Evolutionary conservation across 2,329 filamentous ascomycete genomes (phyloP).

Genomic region (Aciculosporium take): DNA sequence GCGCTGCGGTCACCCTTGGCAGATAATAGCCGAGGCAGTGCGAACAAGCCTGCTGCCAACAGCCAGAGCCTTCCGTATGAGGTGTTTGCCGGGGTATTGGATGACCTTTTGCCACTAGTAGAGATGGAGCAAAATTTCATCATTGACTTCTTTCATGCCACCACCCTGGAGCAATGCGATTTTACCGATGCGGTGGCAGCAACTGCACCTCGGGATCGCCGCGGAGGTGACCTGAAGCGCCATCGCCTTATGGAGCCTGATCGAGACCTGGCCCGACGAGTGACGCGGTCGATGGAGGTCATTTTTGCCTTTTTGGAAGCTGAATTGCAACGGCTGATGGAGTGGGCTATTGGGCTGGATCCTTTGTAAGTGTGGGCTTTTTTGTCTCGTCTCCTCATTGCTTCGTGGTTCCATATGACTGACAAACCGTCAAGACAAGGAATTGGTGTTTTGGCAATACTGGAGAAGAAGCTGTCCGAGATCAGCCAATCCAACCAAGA

Average conservation of each 20-base stretch:
- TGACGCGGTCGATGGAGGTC: conserved; percentile 78
- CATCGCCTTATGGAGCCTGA: conserved; percentile 79
- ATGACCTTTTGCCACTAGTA: conserved; percentile 70
- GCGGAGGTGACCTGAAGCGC: conserved; percentile 56
- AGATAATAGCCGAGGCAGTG: conserved; percentile 35
- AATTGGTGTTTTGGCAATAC: conserved; percentile 65
- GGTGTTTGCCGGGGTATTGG: conserved; percentile 64
- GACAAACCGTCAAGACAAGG: conserved; percentile 49
- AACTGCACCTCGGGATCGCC: conserved; percentile 50
- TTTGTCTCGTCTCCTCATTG: background rate
- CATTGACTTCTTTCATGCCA: conserved; percentile 91
- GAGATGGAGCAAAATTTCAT: conserved; percentile 95
- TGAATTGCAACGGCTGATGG: conserved; percentile 65
- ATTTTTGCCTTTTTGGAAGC: conserved; percentile 71
- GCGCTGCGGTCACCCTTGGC: conserved; percentile 53
- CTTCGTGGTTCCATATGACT: conserved; percentile 2
- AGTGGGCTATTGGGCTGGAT: conserved; percentile 71
- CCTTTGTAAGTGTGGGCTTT: conserved; percentile 49
- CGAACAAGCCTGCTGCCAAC: conserved; percentile 44
- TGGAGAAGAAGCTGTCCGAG: conserved; percentile 66
- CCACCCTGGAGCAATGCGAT: conserved; percentile 66
- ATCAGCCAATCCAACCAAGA: conserved; percentile 88
- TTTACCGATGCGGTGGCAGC: conserved; percentile 68
- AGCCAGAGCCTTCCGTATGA: conserved; percentile 63
- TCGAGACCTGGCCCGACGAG: conserved; percentile 66